Evolutionary conservation across 129 eudicot species (phyloP), one percentile per base, ranked within the genome.

Genomic region (Ambrosia trifida): DNA sequence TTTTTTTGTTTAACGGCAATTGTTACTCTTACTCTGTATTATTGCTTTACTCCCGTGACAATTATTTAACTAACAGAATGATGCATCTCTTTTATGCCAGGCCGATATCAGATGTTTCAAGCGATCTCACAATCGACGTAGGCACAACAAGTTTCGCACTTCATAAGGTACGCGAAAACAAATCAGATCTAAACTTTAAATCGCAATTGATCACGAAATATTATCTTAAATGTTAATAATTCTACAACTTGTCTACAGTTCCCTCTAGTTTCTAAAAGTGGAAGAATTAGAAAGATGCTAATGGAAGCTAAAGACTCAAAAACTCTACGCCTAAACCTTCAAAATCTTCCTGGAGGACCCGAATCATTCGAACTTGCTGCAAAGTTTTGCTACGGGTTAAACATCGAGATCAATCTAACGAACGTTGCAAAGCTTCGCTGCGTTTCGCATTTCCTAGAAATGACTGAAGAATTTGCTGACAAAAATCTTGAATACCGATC

Each of bases 81-180:
- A 70, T 62, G 76, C 11, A 63, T 52, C 61, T 11, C 4, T 41
- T 45, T 64, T n/a, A 10, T 54, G 77, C 80, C 96, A 94, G 99
- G 99, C 97, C 99, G 31, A 94, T 94, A 64, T 90, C 99, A 18
- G 99, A 94, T 76, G 99, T 90, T 72, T 90, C 99, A 16, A 90
- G 99, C 58, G 99, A 95, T 77, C 89, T 95, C 36, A 86, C 89
- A 1, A 64, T 95, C 66, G 99, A 95, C 17, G 91, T 95, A 16
- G 97, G 97, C 70, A 36, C 84, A 57, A 66, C 94, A 66, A 90
- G 88, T 76, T 95, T 95, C 41, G 82, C 97, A 32, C 99, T 95
- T 84, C 99, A 95, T 69, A 90, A 91, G 84, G 99, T 95, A 86
- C 64, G 76, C 30, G 60, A 46, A 30, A 50, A 40, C 9, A 10